A percentile compares a stretch with the other conserved stretches of the same genome.
phyloP scores from a whole-genome alignment of 352 stramenopile species.

The Globisporangium cederbergense region DNA sequence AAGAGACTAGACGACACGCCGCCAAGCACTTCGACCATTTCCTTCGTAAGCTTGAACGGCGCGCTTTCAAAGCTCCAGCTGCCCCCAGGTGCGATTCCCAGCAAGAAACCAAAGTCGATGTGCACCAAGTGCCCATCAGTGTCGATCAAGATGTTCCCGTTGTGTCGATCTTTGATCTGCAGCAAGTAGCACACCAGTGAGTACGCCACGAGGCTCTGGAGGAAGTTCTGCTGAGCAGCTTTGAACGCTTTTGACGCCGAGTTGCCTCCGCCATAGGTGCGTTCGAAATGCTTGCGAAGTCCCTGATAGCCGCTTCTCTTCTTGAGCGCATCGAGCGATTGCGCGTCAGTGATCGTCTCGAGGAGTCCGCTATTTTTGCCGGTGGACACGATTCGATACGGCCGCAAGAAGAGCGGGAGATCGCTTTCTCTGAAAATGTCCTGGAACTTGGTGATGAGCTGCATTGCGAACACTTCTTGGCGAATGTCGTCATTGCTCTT shows the following conservation, averaged over 20 bases:
- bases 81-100: conserved; percentile 92
- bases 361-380: conserved; percentile 90
- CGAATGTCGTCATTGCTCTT: conserved; percentile 97
- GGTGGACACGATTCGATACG: conserved; percentile 94
- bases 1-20: conserved; percentile 50
- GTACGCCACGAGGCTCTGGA: conserved; percentile 69
- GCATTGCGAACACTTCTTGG: conserved; percentile 96
- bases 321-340: conserved; percentile 95
- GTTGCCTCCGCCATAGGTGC: conserved; percentile 74
- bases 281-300: conserved; percentile 90
- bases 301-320: conserved; percentile 83
- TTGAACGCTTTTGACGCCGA: conserved; percentile 37
- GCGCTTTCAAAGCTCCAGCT: conserved; percentile 92
- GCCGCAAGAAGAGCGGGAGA: conserved; percentile 91
- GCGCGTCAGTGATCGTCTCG: conserved; percentile 93
- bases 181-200: conserved; percentile 85
- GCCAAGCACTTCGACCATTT: conserved; percentile 93
- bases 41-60: conserved; percentile 94
- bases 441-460: conserved; percentile 93
- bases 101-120: conserved; percentile 97
- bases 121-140: conserved; percentile 89
- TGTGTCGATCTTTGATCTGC: conserved; percentile 94
- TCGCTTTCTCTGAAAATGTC: conserved; percentile 90
- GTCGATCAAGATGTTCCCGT: conserved; percentile 96
- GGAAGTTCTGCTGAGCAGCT: conserved; percentile 52